Conservation (phyloP, 2,329 filamentous ascomycete species). For the Pyrenochaeta sp. region DNA sequence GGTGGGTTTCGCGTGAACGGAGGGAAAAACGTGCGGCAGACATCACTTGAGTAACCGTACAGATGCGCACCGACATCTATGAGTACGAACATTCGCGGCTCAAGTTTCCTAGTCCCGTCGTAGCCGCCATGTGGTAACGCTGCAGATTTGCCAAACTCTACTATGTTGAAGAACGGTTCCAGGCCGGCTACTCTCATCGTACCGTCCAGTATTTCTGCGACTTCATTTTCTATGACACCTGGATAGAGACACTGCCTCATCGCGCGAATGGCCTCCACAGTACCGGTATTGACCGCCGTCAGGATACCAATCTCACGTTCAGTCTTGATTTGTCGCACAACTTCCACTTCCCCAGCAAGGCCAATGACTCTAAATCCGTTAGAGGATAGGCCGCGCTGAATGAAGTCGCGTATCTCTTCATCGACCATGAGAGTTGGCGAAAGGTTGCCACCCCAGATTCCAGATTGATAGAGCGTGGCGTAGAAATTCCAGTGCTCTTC, state of each 20-base stretch:
- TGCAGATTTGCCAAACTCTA: constrained; percentile 67
- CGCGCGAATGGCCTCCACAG: constrained; percentile 66
- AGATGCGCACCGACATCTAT: constrained; percentile 71
- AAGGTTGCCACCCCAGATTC: constrained; percentile 45
- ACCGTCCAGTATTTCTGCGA: constrained; percentile 64
- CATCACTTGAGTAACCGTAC: constrained; percentile 70
- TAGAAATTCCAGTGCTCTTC: constrained; percentile 74
- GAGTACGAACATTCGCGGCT: constrained; percentile 65
- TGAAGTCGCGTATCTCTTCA: constrained; percentile 71
- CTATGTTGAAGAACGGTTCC: constrained; percentile 69
- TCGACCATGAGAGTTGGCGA: constrained; percentile 66
- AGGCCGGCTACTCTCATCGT: constrained; percentile 64
- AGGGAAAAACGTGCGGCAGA: constrained; percentile 67
- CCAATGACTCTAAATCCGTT: constrained; percentile 66
- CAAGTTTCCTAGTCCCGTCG: constrained; percentile 60
- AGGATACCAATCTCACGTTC: constrained; percentile 65
- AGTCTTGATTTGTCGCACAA: constrained; percentile 67
- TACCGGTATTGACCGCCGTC: constrained; percentile 70
- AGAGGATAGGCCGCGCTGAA: constrained; percentile 63
- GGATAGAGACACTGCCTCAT: constrained; percentile 65
- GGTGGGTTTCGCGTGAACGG: constrained; percentile 43
- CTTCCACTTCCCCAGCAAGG: constrained; percentile 63
- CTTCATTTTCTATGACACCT: constrained; percentile 66
- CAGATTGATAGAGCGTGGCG: constrained; percentile 57
- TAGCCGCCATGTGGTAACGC: constrained; percentile 64